Percentiles rank a stretch among this genome's conserved stretches.
Evolutionary conservation across 2,329 filamentous ascomycete genomes (phyloP).

Genomic region (Botrytis porri): DNA sequence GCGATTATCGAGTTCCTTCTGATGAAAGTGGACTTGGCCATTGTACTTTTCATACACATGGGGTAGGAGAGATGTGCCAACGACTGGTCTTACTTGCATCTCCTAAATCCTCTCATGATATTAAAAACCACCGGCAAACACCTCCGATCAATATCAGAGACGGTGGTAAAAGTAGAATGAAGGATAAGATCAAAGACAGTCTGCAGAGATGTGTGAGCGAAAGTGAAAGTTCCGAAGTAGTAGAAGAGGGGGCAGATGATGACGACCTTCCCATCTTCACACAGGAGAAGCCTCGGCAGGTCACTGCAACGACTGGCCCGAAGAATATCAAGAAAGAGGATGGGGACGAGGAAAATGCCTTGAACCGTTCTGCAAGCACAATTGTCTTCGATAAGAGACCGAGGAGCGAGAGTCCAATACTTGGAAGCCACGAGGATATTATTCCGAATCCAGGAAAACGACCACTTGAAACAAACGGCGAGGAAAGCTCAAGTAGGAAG

Average conservation of each 20-base stretch:
- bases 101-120: neutral
- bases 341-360: neutral
- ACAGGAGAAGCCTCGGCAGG: neutral
- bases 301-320: no score
- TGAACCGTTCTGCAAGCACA: neutral
- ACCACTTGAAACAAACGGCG: neutral
- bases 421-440: neutral
- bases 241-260: neutral
- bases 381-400: neutral
- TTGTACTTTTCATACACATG: slow-evolving; percentile 18
- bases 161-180: neutral
- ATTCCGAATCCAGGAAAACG: neutral
- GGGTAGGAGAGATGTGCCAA: neutral
- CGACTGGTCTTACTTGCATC: neutral
- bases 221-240: neutral
- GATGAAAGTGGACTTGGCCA: neutral
- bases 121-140: no score
- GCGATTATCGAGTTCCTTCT: slow-evolving; percentile 9
- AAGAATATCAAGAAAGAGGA: slow-evolving; percentile 1
- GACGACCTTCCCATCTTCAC: neutral
- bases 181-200: neutral
- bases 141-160: neutral
- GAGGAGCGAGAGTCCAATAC: neutral
- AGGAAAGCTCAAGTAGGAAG: neutral
- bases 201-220: neutral